These are phyloP conservation scores for Penicillium egyptiacum DNA, from an alignment of 495 filamentous ascomycete species.

Conservation along the genomic window DNA sequence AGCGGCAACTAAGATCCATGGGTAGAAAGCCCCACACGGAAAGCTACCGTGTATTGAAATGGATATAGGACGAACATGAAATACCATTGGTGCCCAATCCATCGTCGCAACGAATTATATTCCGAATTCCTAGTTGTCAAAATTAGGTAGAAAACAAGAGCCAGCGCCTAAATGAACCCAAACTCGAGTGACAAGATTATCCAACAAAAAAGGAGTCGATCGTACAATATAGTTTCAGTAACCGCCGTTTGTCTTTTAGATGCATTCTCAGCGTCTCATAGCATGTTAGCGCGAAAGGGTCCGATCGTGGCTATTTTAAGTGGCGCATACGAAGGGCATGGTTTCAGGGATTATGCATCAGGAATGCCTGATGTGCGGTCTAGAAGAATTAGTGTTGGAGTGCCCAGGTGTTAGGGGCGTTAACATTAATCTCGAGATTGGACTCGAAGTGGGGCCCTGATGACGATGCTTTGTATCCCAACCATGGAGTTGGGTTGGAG, in stretches of 20 bases:
- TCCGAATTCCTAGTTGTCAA: no score
- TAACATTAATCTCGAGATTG: background rate
- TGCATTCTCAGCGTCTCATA: background rate
- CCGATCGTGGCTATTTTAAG: conserved; percentile 5
- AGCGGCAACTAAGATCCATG: background rate
- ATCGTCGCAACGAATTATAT: background rate
- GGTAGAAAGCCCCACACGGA: background rate
- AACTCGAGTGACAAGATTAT: background rate
- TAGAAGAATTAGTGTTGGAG: background rate
- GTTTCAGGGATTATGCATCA: background rate
- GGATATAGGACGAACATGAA: background rate
- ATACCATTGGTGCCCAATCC: background rate
- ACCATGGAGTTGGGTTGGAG: background rate
- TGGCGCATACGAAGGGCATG: background rate
- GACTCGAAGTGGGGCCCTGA: conserved; percentile 3
- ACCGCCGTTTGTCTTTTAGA: background rate
- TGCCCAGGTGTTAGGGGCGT: background rate
- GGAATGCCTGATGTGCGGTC: background rate
- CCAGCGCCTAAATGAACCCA: background rate
- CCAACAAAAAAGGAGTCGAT: background rate
- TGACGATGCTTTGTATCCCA: background rate
- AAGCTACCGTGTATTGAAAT: background rate
- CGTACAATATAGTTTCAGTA: background rate
- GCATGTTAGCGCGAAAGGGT: background rate
- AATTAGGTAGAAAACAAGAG: background rate